Percentiles rank a stretch among this genome's conserved stretches.
Evolutionary conservation across 2,329 filamentous ascomycete genomes (phyloP).

Genomic region (Aspergillus novoparasiticus): DNA sequence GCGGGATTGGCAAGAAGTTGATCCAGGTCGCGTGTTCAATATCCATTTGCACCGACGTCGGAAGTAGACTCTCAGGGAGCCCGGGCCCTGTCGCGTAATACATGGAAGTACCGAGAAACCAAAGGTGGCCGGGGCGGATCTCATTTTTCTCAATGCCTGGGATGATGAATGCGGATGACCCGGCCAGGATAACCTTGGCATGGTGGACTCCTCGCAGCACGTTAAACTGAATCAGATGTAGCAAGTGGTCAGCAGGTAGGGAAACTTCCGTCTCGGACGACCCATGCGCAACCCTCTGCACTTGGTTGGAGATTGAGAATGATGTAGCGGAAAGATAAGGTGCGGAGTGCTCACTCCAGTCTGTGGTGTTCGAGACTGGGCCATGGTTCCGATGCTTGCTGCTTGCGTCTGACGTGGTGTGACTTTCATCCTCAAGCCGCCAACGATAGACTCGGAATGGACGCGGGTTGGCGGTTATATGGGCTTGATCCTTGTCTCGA

Average conservation of each 20-base stretch:
- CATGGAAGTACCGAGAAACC: constrained; percentile 8
- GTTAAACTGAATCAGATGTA: constrained; percentile 31
- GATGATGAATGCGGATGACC: background rate
- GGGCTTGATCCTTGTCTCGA: background rate
- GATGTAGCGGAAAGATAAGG: background rate
- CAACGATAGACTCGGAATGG: constrained; percentile 16
- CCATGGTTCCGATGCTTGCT: too few species aligned
- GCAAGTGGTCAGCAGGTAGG: constrained; percentile 24
- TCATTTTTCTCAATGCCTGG: background rate
- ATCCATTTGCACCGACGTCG: constrained; percentile 18
- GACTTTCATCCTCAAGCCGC: constrained; percentile 9
- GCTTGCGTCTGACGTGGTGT: too few species aligned
- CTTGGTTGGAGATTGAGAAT: background rate
- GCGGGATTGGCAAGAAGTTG: constrained; percentile 20
- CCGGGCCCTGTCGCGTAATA: constrained; percentile 7
- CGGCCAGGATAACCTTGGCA: constrained; percentile 25
- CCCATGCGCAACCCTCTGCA: background rate
- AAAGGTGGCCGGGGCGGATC: constrained; percentile 3
- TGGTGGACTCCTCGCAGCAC: constrained; percentile 25
- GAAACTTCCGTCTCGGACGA: background rate
- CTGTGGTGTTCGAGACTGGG: background rate
- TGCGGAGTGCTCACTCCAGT: background rate
- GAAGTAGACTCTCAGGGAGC: constrained; percentile 16
- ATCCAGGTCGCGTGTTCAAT: constrained; percentile 23
- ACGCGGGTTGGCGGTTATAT: background rate